Evolutionary conservation across 1,139 yeast species (phyloP).

Genomic region (Protomyces macrosporus): DNA sequence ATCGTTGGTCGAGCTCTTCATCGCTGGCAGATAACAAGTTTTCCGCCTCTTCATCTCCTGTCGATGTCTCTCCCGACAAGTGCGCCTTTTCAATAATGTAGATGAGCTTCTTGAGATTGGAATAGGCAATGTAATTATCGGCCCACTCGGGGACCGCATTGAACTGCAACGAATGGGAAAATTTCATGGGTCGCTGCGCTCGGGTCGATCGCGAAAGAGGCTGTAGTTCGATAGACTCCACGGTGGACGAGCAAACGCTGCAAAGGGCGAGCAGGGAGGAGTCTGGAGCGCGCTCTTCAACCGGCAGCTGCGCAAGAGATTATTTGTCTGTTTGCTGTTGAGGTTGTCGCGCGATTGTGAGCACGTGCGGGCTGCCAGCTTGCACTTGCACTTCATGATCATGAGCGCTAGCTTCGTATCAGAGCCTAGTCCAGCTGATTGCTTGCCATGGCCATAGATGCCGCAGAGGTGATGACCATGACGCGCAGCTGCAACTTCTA

Average conservation of each 20-base stretch:
- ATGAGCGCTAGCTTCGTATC: no score
- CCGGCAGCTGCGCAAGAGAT: no score
- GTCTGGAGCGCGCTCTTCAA: no score
- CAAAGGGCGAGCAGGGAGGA: no score
- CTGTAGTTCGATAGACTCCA: not conserved
- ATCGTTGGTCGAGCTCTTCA: conserved; percentile 49
- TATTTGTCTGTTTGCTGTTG: no score
- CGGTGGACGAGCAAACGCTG: not conserved
- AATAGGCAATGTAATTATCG: conserved; percentile 50
- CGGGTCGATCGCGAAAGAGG: not conserved
- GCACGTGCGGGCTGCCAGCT: no score
- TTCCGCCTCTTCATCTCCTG: conserved; percentile 39
- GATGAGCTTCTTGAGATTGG: conserved; percentile 50
- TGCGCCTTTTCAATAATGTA: conserved; percentile 46
- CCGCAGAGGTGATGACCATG: no score
- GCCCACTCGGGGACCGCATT: conserved; percentile 82
- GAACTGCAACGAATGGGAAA: conserved; percentile 66
- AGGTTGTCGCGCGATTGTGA: no score
- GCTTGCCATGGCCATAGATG: no score
- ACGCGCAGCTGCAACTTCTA: no score
- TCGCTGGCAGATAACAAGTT: conserved; percentile 39
- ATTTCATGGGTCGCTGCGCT: conserved; percentile 49
- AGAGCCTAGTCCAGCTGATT: no score
- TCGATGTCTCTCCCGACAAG: conserved; percentile 31
- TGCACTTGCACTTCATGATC: no score